Percentiles rank a stretch among this genome's conserved stretches.
phyloP scores from a whole-genome alignment of 129 eudicot genomes.

The Kitagawia praeruptora region DNA sequence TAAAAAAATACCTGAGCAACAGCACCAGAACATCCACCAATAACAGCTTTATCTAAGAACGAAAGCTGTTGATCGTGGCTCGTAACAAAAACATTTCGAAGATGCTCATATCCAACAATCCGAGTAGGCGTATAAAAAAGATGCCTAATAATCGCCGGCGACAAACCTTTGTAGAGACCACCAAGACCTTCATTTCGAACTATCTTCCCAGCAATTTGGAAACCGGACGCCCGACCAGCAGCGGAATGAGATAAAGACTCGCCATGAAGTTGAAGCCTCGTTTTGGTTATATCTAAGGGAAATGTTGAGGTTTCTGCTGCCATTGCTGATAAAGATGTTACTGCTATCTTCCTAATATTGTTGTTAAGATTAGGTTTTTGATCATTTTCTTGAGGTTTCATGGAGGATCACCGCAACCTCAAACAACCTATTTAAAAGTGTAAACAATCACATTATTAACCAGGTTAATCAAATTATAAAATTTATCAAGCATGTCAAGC shows the following conservation, averaged over 20 bases:
- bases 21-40: constrained; percentile 83
- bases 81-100: constrained; percentile 36
- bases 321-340: constrained; percentile 71
- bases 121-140: constrained; percentile 79
- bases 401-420: background rate
- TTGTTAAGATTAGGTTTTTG: background rate
- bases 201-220: constrained; percentile 34
- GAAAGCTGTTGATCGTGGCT: constrained; percentile 23
- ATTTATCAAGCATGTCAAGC: background rate
- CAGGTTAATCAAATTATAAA: background rate
- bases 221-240: constrained; percentile 30
- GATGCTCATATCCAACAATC: constrained; percentile 72
- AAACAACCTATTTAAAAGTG: background rate
- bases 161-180: constrained; percentile 67
- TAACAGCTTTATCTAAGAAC: constrained; percentile 41
- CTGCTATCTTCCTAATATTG: constrained; percentile 25
- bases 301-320: constrained; percentile 81
- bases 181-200: constrained; percentile 42
- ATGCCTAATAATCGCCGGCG: constrained; percentile 74
- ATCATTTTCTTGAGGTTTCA: constrained; percentile 11
- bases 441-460: background rate
- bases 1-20: constrained; percentile 69
- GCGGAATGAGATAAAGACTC: constrained; percentile 31
- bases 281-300: constrained; percentile 84
- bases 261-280: constrained; percentile 70